Base-by-base conservation (phyloP, 2,329 filamentous ascomycete genomes). In the Sporothrix brasiliensis region DNA sequence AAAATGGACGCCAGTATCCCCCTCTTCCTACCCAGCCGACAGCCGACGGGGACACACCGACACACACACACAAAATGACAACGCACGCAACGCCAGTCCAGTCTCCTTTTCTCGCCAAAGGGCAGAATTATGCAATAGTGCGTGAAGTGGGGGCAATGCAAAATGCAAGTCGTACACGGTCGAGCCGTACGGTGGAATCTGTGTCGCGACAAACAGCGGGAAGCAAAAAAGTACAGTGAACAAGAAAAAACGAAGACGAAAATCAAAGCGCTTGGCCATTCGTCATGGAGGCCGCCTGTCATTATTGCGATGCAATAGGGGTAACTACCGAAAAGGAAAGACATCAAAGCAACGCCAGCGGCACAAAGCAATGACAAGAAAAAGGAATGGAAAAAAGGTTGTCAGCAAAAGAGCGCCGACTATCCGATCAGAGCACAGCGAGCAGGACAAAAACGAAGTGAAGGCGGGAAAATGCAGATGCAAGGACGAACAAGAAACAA, bases 271-370 rank as follows among this genome's bases (percentile, higher is more conserved):
- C 53, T n/a, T 67, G 71, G 69, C 69, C 66, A 67, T 67, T 67
- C 27, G 63, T 66, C 63, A 56, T 63, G 69, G 61, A 65, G 61
- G 69, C 44, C 69, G 30, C 53, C 63, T 52, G 61, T 30, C 61
- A 63, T 69, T 67, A 69, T 70, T 72, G 67, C 69, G 11, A 72
- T 70, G 71, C 69, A 71, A 30, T 47, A 68, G 68, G 54, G 66
- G 49, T 19, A 14, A 24, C 16, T 9, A 13, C 58, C 11, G 10
- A 58, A 30, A 21, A 54, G 14, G 14, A 34, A 61, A 67, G n/a
- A 65, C 41, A 65, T 47, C 6, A 16, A 47, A 65, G 41, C 27
- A 49, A 65, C 41, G 44, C 58, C 58, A 41, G 14, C 41, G 21
- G 24, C 13, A n/a, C 24, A 47, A 19, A 34, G 14, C n/a, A 21